Evolutionary conservation across 352 stramenopile species (phyloP).

Genomic region (Globisporangium perplexum): DNA sequence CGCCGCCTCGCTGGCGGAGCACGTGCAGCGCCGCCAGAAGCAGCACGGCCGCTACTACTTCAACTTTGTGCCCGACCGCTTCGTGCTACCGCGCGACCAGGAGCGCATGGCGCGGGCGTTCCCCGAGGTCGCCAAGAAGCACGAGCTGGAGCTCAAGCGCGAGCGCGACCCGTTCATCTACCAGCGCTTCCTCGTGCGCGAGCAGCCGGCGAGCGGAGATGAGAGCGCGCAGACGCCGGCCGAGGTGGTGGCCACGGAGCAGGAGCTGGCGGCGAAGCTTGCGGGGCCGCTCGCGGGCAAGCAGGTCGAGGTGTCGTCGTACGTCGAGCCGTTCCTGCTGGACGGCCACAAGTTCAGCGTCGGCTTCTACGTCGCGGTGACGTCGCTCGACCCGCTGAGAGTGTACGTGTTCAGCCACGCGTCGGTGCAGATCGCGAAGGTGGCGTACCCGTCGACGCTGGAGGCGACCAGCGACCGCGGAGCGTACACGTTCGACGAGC

Average conservation of each 20-base stretch:
- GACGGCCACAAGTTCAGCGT: slow-evolving; percentile 87
- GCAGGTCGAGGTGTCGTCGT: slow-evolving; percentile 57
- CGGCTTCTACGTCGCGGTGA: slow-evolving; percentile 83
- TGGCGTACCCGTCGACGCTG: slow-evolving; percentile 42
- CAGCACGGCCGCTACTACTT: slow-evolving; percentile 63
- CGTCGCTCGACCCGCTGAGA: slow-evolving; percentile 75
- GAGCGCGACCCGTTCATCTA: slow-evolving; percentile 44
- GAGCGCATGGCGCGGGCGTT: slow-evolving; percentile 41
- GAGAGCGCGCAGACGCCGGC: slow-evolving; percentile 20
- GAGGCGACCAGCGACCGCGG: slow-evolving; percentile 29
- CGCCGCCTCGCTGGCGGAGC: slow-evolving; percentile 31
- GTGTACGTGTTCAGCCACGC: slow-evolving; percentile 82
- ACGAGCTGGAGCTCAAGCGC: slow-evolving; percentile 49
- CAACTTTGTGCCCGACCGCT: slow-evolving; percentile 53
- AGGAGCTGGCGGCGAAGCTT: slow-evolving; percentile 43
- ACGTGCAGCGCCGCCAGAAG: slow-evolving; percentile 38
- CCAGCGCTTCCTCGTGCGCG: slow-evolving; percentile 57
- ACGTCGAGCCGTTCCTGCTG: slow-evolving; percentile 80
- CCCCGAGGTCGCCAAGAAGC: slow-evolving; percentile 32
- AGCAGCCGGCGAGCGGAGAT: slow-evolving; percentile 25
- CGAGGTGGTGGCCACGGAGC: slow-evolving; percentile 34
- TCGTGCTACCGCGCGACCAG: slow-evolving; percentile 55
- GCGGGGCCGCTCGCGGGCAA: slow-evolving; percentile 43
- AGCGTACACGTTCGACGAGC: slow-evolving; percentile 68
- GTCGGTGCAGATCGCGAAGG: slow-evolving; percentile 66